Evolutionary conservation across 768 basidiomycete species (phyloP), one percentile per base, ranked within the genome.

Genomic region (Trametes punicea): DNA sequence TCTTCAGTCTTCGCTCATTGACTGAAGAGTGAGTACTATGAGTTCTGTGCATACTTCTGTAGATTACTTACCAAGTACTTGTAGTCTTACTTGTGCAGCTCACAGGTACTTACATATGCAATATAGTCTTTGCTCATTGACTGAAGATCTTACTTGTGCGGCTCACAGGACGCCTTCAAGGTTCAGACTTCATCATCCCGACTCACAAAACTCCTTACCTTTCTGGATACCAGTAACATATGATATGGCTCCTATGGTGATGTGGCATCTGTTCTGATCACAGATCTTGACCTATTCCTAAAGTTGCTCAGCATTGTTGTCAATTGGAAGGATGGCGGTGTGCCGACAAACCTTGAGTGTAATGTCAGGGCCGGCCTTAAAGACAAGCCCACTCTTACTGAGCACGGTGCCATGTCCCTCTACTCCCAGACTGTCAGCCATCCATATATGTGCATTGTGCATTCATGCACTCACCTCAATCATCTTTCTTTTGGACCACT

Each of bases 151-250:
- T n/a, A n/a, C n/a, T n/a, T n/a, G n/a, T n/a, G n/a, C n/a, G n/a
- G n/a, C n/a, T n/a, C n/a, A n/a, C 59, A 68, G 21, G 9, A 23
- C 0, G 30, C 42, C 1, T 11, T 26, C 9, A 20, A 21, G 2
- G 30, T 38, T 18, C 72, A 69, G 2, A n/a, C n/a, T n/a, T n/a
- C n/a, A n/a, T n/a, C n/a, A n/a, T n/a, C n/a, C n/a, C n/a, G n/a
- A n/a, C n/a, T n/a, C n/a, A n/a, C n/a, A n/a, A n/a, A 36, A 15
- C 34, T 36, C 34, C 59, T 62, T 20, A 9, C 40, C 1, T 77
- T 67, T 44, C 72, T 73, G 0, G 71, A 74, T 46, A 71, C 69
- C 1, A 71, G 66, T 53, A 75, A 74, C 55, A 74, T 63, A 1
- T 66, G 66, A 0, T 76, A 65, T 57, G 65, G 70, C 29, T 68